These are phyloP conservation scores for Leptographium wingfieldii DNA, from an alignment of 2,329 filamentous ascomycete species.

Conservation along the genomic window DNA sequence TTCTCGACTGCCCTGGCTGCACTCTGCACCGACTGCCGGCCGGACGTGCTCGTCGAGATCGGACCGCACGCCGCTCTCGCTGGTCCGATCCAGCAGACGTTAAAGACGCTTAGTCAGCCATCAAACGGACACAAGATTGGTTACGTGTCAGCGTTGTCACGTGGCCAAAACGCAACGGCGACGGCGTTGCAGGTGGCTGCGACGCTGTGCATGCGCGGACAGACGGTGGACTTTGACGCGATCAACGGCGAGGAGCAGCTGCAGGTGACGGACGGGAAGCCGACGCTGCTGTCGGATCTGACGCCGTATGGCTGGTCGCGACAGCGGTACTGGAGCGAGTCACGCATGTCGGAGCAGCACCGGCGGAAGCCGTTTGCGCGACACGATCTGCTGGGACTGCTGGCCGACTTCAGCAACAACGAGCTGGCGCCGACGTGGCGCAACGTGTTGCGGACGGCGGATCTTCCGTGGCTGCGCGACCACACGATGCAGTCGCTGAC, in stretches of 20 bases:
- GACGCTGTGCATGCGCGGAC: conserved; percentile 24
- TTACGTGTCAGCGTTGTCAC: conserved; percentile 30
- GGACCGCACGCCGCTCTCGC: conserved; percentile 37
- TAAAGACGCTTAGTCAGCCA: too few relatives aligned
- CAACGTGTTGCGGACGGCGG: conserved; percentile 13
- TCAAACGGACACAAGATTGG: conserved; percentile 11
- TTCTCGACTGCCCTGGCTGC: conserved; percentile 23
- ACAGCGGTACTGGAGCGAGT: conserved; percentile 34
- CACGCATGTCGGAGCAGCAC: conserved; percentile 22
- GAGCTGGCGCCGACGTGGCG: neutral
- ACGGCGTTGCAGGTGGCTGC: conserved; percentile 29
- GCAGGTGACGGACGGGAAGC: too few relatives aligned
- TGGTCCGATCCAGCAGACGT: conserved; percentile 36
- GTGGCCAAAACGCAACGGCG: conserved; percentile 36
- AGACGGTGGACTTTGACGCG: conserved; percentile 29
- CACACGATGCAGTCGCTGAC: conserved; percentile 19
- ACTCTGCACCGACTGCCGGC: conserved; percentile 14
- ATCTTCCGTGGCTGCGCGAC: conserved; percentile 20
- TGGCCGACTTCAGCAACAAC: neutral
- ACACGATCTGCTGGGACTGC: neutral
- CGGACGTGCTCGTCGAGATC: conserved; percentile 31
- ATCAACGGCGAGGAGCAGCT: conserved; percentile 23
- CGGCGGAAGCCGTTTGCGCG: neutral
- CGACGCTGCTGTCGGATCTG: neutral
- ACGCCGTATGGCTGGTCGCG: conserved; percentile 32